These are phyloP conservation scores for Cercospora nicotianae DNA, from an alignment of 2,329 filamentous ascomycete species.

Conservation along the genomic window DNA sequence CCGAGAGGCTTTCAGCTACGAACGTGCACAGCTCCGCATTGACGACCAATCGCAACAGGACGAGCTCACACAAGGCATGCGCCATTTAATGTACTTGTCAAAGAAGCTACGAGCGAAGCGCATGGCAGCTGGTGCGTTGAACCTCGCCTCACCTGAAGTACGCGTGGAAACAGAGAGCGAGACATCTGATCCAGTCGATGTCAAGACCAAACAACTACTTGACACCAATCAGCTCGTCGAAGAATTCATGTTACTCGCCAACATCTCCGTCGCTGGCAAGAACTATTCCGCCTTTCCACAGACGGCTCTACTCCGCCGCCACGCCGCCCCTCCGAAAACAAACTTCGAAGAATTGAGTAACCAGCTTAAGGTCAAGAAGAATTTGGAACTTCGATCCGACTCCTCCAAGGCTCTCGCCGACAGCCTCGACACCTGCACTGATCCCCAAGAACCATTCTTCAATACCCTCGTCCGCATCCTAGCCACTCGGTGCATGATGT, in stretches of 20 bases:
- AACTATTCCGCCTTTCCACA: constrained; percentile 92
- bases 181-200: constrained; percentile 91
- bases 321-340: constrained; percentile 87
- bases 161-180: constrained; percentile 94
- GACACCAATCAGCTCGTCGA: constrained; percentile 98
- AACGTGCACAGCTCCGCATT: constrained; percentile 90
- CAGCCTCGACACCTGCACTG: constrained; percentile 81
- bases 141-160: constrained; percentile 96
- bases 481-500: constrained; percentile 98
- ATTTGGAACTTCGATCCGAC: constrained; percentile 75
- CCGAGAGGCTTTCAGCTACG: constrained; percentile 95
- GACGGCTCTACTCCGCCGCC: constrained; percentile 88
- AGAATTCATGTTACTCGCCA: constrained; percentile 99
- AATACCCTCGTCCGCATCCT: constrained; percentile 97
- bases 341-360: constrained; percentile 94
- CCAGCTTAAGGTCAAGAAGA: constrained; percentile 84
- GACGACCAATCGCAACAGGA: constrained; percentile 86
- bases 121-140: constrained; percentile 92
- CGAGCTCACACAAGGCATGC: constrained; percentile 86
- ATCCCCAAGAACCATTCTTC: constrained; percentile 85
- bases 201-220: constrained; percentile 90
- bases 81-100: constrained; percentile 80
- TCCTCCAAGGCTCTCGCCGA: constrained; percentile 92
- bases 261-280: constrained; percentile 86
- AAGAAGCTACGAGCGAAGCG: constrained; percentile 93